Evolutionary conservation across 169 alveolate species (phyloP), one percentile per base, ranked within the genome.

Genomic region (Cryptosporidium sp.): DNA sequence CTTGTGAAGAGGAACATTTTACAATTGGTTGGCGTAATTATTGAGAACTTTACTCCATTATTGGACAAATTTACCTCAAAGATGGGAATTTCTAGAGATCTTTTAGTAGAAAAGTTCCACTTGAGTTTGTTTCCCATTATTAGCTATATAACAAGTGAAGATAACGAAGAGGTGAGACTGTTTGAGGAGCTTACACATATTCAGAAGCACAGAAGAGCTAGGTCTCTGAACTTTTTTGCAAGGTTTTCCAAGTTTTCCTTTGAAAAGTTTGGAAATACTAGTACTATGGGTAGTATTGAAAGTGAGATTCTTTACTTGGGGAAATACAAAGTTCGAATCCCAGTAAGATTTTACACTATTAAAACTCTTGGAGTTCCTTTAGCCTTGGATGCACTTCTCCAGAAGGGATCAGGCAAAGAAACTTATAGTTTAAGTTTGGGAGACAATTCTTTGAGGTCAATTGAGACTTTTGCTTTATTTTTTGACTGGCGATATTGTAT

Each of bases 151-250:
- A 73, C 52, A 6, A n/a, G 16, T 37, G 89, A 80, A 41, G 68
- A 59, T 6, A 48, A 39, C n/a, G 89, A 80, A 10, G n/a, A 62
- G 14, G 89, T 59, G 26, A 80, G 70, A 59, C 39, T 80, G 8
- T 41, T 80, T 33, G 89, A 80, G 14, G 89, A 80, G 37, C 5
- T 80, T 2, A 70, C 62, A 16, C 89, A 80, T 39, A 80, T 80
- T 9, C 89, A 80, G 18, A 80, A 80, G 23, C 89, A 80, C 33
- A 80, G 74, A 80, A 80, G 89, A 80, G 89, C 89, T 5, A 58
- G 89, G 10, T 74, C 89, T 37, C 48, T 80, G 55, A 80, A 80
- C 45, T 80, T 62, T 29, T 41, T 80, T 8, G 89, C 69, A 18
- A 59, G 68, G 70, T 62, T 80, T 62, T 59, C 89, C 29, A 80